Evolutionary conservation across 2,329 filamentous ascomycete species (phyloP).

Genomic region (Colletotrichum coccodes): DNA sequence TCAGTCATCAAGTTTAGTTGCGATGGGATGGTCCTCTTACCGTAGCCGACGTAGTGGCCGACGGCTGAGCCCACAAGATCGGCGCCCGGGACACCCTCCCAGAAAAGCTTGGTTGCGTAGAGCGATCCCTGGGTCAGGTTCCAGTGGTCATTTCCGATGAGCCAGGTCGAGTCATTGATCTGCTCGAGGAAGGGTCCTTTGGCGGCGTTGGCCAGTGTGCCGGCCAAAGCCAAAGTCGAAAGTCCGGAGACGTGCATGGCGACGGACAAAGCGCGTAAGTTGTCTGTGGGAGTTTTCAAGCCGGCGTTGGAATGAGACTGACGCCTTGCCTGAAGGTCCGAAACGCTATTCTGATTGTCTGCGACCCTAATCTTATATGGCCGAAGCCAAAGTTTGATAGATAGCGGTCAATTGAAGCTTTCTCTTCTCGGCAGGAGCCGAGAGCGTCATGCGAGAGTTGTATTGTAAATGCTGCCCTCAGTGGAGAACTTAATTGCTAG

Average conservation of each 20-base stretch:
- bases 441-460: not conserved
- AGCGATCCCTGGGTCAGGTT: slow-evolving; percentile 32
- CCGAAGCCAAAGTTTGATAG: not conserved
- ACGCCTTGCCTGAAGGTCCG: not conserved
- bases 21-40: not conserved
- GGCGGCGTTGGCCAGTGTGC: slow-evolving; percentile 6
- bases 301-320: not conserved
- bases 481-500: slow-evolving; percentile 7
- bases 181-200: slow-evolving; percentile 28
- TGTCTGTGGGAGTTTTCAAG: not conserved
- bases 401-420: slow-evolving; percentile 24
- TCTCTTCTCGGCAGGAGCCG: slow-evolving; percentile 22
- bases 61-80: slow-evolving; percentile 30
- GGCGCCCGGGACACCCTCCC: slow-evolving; percentile 28
- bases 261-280: not conserved
- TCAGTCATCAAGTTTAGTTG: slow-evolving; percentile 11
- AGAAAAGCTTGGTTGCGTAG: slow-evolving; percentile 28
- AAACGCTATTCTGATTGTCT: not conserved
- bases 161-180: slow-evolving; percentile 24
- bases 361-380: not conserved
- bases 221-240: not conserved
- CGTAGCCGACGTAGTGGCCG: slow-evolving; percentile 29
- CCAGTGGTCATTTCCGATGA: slow-evolving; percentile 34
- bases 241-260: slow-evolving; percentile 9
- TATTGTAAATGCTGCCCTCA: not conserved